phyloP scores from a whole-genome alignment of 1,284 basidiomycete genomes.

The Amylostereum chailletii region DNA sequence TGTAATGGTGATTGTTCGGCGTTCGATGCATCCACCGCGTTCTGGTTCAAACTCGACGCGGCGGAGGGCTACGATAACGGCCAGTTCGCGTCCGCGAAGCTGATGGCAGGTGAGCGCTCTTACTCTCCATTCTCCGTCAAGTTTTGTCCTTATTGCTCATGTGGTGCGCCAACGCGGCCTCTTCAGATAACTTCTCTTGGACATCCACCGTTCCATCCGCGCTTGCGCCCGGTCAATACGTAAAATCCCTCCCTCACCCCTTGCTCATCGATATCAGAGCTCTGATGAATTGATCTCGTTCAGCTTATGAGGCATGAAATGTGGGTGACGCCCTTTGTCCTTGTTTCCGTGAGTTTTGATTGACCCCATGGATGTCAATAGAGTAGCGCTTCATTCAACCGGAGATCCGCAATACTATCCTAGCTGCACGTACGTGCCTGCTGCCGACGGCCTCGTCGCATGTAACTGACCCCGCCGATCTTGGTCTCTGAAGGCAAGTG shows the following conservation, averaged over 20 bases:
- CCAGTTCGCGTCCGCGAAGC: conserved; percentile 23
- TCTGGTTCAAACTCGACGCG: conserved; percentile 31
- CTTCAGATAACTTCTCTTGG: conserved; percentile 18
- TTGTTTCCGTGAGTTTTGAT: background rate
- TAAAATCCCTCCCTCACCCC: conserved; percentile 9
- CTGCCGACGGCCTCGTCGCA: background rate
- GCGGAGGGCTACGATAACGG: conserved; percentile 24
- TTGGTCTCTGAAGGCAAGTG: conserved; percentile 23
- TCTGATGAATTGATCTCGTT: background rate
- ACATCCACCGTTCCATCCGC: conserved; percentile 24
- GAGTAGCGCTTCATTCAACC: conserved; percentile 22
- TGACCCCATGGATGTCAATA: conserved; percentile 6
- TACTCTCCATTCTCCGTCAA: no score
- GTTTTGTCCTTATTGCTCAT: no score
- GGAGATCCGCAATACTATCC: conserved; percentile 22
- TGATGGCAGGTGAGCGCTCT: conserved; percentile 19
- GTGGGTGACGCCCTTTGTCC: conserved; percentile 10
- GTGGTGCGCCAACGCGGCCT: no score
- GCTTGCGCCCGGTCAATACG: conserved; percentile 28
- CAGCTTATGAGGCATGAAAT: conserved; percentile 29
- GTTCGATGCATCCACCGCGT: conserved; percentile 23
- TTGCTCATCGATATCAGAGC: no score
- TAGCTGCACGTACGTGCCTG: conserved; percentile 20
- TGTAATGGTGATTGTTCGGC: conserved; percentile 27
- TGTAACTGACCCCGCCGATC: conserved; percentile 6